Percentiles rank a stretch among this genome's conserved stretches.
Conservation (phyloP, 75 land plant species). For the Picea glauca region DNA sequence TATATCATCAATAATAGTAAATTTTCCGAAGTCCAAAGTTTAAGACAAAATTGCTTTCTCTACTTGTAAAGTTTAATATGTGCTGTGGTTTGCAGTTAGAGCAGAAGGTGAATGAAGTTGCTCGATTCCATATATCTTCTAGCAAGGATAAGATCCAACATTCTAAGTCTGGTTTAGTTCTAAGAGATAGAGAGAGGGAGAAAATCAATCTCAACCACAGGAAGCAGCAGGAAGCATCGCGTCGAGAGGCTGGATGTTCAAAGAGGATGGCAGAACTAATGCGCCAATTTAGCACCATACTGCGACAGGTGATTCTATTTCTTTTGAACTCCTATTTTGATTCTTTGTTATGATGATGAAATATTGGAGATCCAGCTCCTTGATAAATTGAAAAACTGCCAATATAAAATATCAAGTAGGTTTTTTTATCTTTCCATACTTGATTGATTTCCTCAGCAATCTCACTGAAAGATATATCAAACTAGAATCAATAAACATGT, state of each 20-base stretch:
- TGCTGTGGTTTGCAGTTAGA: conserved; percentile 53
- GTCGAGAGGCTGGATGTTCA: conserved; percentile 39
- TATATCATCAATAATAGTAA: neutral
- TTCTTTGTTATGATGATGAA: neutral
- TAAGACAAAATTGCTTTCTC: neutral
- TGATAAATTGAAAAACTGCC: neutral
- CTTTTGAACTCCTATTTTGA: neutral
- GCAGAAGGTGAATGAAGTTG: conserved; percentile 63
- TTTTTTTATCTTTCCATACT: neutral
- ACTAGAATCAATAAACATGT: conserved; percentile 1
- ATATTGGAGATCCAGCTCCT: neutral
- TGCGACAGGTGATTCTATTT: conserved; percentile 59
- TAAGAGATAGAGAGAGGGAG: conserved; percentile 53
- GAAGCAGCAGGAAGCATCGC: conserved; percentile 55
- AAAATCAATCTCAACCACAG: conserved; percentile 40
- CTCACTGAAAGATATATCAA: too few relatives aligned
- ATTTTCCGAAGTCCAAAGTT: neutral
- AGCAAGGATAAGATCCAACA: conserved; percentile 37
- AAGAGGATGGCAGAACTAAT: conserved; percentile 91
- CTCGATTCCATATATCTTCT: conserved; percentile 34
- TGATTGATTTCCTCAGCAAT: neutral
- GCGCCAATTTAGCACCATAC: conserved; percentile 75
- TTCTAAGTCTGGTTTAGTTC: conserved; percentile 23
- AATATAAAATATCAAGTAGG: neutral
- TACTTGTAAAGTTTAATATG: neutral